These are phyloP conservation scores for Coleophoma eucalyptorum DNA, from an alignment of 2,329 filamentous ascomycete genomes.

Conservation along the genomic window DNA sequence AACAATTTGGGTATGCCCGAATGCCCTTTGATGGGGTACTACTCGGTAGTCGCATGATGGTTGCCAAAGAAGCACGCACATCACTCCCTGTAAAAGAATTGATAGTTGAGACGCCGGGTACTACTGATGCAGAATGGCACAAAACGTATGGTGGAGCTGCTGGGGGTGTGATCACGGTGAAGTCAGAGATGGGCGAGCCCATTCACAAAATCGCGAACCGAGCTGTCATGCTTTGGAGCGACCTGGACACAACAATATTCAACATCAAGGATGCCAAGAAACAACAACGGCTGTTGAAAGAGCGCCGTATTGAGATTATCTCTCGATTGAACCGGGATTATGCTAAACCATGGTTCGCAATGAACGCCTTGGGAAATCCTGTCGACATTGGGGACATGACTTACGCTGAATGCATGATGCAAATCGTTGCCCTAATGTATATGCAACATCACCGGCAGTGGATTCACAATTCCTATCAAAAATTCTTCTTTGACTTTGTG, in stretches of 20 bases:
- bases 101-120: constrained; percentile 79
- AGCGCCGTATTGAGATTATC: constrained; percentile 87
- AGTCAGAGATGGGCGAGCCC: constrained; percentile 98
- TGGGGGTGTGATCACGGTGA: constrained; percentile 92
- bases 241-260: constrained; percentile 99
- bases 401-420: constrained; percentile 76
- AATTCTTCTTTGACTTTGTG: constrained; percentile 86
- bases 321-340: constrained; percentile 94
- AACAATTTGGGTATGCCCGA: constrained; percentile 77
- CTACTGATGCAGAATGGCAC: constrained; percentile 83
- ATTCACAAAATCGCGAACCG: constrained; percentile 98
- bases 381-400: constrained; percentile 92
- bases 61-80: constrained; percentile 86
- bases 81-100: constrained; percentile 84
- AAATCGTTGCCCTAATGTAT: constrained; percentile 83
- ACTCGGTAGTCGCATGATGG: constrained; percentile 93
- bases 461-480: constrained; percentile 78
- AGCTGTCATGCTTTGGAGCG: constrained; percentile 94
- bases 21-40: constrained; percentile 95
- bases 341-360: constrained; percentile 90
- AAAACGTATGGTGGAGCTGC: constrained; percentile 88
- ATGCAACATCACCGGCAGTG: constrained; percentile 82
- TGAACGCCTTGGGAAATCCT: constrained; percentile 68
- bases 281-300: constrained; percentile 81
- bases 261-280: constrained; percentile 88